Conservation (phyloP, 1,139 yeast species). For the Chernovozyma aurita region DNA sequence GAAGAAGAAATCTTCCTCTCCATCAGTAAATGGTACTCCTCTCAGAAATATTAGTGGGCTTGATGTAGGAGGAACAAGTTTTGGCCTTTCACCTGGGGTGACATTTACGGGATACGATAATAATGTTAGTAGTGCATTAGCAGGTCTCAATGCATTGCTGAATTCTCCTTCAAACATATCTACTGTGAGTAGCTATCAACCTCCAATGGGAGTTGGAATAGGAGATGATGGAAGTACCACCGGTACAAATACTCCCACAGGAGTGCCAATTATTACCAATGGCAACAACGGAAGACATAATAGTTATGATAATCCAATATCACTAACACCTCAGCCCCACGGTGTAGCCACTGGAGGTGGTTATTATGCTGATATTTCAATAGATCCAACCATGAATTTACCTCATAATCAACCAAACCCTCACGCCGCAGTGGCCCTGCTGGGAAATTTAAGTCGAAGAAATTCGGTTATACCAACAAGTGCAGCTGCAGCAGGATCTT, state of each 20-base stretch:
- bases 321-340: slow-evolving; percentile 34
- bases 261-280: not conserved
- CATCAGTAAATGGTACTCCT: slow-evolving; percentile 1
- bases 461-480: slow-evolving; percentile 23
- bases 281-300: not conserved
- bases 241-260: slow-evolving; percentile 3
- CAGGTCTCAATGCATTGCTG: slow-evolving; percentile 44
- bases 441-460: slow-evolving; percentile 28
- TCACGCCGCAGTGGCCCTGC: slow-evolving; percentile 21
- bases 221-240: not conserved
- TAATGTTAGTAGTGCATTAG: slow-evolving; percentile 40
- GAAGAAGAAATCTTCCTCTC: slow-evolving; percentile 1
- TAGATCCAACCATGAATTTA: slow-evolving; percentile 46
- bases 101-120: slow-evolving; percentile 44
- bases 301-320: slow-evolving; percentile 10
- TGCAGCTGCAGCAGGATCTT: slow-evolving; percentile 7
- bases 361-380: slow-evolving; percentile 42
- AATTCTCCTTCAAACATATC: slow-evolving; percentile 33
- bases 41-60: not conserved
- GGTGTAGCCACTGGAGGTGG: slow-evolving; percentile 38
- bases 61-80: slow-evolving; percentile 1
- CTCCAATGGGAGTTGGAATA: slow-evolving; percentile 6
- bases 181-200: slow-evolving; percentile 18
- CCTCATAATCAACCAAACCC: slow-evolving; percentile 45
- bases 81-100: slow-evolving; percentile 10